These are phyloP conservation scores for Tothia fuscella DNA, from an alignment of 2,329 filamentous ascomycete species.

Conservation along the genomic window DNA sequence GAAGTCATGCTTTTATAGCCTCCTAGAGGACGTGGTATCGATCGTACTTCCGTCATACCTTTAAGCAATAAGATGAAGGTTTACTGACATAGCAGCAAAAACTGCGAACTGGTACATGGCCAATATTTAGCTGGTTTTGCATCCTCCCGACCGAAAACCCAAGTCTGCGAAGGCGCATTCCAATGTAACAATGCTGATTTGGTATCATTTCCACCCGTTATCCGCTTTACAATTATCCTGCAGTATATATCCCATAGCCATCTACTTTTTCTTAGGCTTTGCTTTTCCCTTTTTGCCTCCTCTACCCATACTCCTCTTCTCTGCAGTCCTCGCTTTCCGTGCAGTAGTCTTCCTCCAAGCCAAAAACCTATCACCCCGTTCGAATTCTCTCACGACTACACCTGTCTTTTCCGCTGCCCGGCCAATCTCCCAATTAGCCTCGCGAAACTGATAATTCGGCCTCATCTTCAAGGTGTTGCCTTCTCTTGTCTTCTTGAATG, in stretches of 20 bases:
- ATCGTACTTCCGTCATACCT: too few relatives aligned
- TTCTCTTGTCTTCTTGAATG: conserved; percentile 17
- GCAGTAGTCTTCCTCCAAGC: conserved; percentile 51
- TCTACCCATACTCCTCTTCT: conserved; percentile 43
- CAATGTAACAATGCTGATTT: too few relatives aligned
- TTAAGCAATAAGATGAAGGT: too few relatives aligned
- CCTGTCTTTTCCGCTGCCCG: conserved; percentile 48
- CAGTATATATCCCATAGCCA: neutral
- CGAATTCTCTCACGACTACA: conserved; percentile 43
- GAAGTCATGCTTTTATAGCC: too few relatives aligned
- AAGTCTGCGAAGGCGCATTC: too few relatives aligned
- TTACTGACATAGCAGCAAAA: too few relatives aligned
- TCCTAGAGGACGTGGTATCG: too few relatives aligned
- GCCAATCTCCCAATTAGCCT: conserved; percentile 58
- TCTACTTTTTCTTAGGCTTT: conserved; percentile 11
- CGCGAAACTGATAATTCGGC: conserved; percentile 51
- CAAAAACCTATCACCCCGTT: conserved; percentile 47
- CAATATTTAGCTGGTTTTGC: too few relatives aligned
- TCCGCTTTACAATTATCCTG: conserved; percentile 1
- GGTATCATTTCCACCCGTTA: too few relatives aligned
- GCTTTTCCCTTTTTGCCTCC: conserved; percentile 22
- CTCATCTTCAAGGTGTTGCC: conserved; percentile 28
- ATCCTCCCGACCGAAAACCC: too few relatives aligned
- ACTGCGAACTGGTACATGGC: too few relatives aligned
- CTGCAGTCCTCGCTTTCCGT: conserved; percentile 38